Conservation (phyloP, 495 filamentous ascomycete species). For the Lasiosphaeriaceae sp. region DNA sequence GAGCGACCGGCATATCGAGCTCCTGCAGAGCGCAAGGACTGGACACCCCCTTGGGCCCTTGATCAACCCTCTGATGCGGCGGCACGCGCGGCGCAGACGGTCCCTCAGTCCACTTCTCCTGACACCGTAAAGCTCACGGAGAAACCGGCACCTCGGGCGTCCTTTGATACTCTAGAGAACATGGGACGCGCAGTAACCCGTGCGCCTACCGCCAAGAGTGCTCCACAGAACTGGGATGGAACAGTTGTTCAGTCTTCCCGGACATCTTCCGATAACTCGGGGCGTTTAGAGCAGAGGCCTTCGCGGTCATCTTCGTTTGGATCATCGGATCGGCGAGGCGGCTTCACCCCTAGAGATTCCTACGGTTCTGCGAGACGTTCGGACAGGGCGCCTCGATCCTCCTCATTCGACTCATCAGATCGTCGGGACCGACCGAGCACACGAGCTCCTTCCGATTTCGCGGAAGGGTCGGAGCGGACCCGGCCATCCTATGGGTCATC, state of each 20-base stretch:
- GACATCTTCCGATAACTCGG: not conserved
- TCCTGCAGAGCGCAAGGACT: too few species aligned
- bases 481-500: too few species aligned
- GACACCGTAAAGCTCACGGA: too few species aligned
- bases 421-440: not conserved
- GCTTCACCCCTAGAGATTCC: not conserved
- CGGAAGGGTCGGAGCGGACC: too few species aligned
- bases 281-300: not conserved
- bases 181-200: not conserved
- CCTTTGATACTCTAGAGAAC: not conserved
- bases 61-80: too few species aligned
- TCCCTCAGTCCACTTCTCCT: too few species aligned
- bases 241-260: not conserved
- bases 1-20: too few species aligned
- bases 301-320: too few species aligned
- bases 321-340: too few species aligned
- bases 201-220: not conserved
- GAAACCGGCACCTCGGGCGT: not conserved
- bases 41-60: too few species aligned
- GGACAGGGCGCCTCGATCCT: not conserved
- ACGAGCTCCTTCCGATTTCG: too few species aligned
- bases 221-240: not conserved
- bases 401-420: not conserved
- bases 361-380: not conserved
- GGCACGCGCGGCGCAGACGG: too few species aligned